A percentile compares a stretch with the other conserved stretches of the same genome.
Evolutionary conservation across 1,284 basidiomycete genomes (phyloP).

Genomic region (Ceratobasidium sp.): DNA sequence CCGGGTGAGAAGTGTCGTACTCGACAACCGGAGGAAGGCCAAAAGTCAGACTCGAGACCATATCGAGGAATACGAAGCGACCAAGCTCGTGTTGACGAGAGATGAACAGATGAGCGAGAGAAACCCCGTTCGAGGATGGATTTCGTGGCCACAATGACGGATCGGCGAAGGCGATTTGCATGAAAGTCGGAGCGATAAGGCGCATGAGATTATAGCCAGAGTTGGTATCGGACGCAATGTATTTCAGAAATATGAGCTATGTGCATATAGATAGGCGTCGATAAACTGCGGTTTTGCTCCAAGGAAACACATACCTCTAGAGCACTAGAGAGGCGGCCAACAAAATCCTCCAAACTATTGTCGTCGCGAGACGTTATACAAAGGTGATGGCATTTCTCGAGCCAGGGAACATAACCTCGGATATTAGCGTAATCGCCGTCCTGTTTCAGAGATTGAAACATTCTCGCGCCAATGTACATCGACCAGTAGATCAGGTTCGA

Average conservation of each 20-base stretch:
- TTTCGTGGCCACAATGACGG: slow-evolving; percentile 11
- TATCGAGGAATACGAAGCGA: background rate
- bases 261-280: too few relatives aligned
- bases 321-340: background rate
- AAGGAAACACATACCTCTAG: background rate
- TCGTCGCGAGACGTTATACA: background rate
- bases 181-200: background rate
- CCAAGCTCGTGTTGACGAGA: background rate
- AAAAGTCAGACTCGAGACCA: background rate
- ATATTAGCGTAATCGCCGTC: background rate
- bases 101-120: background rate
- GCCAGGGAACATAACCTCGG: background rate
- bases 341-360: background rate
- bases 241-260: slow-evolving; percentile 13
- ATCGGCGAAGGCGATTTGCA: slow-evolving; percentile 14
- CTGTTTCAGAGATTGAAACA: background rate
- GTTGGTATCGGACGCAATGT: background rate
- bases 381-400: background rate
- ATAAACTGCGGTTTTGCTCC: background rate
- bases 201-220: slow-evolving; percentile 1
- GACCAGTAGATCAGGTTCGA: slow-evolving; percentile 1
- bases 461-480: background rate
- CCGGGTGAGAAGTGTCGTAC: slow-evolving; percentile 10
- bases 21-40: slow-evolving; percentile 6
- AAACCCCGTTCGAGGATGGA: background rate